Percentiles rank a stretch among this genome's conserved stretches.
Evolutionary conservation across 1,284 basidiomycete species (phyloP).

Genomic region (Papiliotrema nemorosa): DNA sequence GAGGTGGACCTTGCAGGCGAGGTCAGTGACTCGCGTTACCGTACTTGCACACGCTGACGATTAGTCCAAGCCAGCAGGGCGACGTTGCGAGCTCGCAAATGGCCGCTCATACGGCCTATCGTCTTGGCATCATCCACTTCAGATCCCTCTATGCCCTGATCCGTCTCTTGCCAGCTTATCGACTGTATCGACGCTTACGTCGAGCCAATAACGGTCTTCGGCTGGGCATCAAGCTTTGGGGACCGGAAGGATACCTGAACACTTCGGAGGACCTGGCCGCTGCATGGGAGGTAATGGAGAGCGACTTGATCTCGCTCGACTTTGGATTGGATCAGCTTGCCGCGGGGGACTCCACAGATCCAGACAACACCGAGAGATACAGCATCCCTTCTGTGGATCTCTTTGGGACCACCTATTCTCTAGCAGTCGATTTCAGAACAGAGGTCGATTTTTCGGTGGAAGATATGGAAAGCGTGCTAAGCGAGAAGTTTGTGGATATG

Average conservation of each 20-base stretch:
- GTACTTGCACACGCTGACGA: background rate
- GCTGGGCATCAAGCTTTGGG: conserved; percentile 48
- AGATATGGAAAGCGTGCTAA: conserved; percentile 44
- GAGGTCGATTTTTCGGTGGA: conserved; percentile 44
- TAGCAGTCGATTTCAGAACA: conserved; percentile 34
- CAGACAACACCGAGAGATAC: conserved; percentile 21
- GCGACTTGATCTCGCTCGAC: conserved; percentile 38
- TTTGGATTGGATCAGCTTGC: conserved; percentile 30
- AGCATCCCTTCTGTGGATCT: conserved; percentile 36
- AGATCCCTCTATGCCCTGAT: conserved; percentile 41
- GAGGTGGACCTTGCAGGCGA: conserved; percentile 43
- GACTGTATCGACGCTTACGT: conserved; percentile 36
- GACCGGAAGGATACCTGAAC: conserved; percentile 37
- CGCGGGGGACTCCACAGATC: conserved; percentile 9
- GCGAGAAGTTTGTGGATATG: conserved; percentile 45
- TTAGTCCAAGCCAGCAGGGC: background rate
- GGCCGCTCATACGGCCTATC: conserved; percentile 37
- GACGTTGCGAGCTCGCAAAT: conserved; percentile 24
- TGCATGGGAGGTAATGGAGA: conserved; percentile 47
- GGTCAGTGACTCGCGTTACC: conserved; percentile 20
- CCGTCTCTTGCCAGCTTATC: conserved; percentile 42
- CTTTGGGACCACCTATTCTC: conserved; percentile 37
- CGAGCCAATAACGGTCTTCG: conserved; percentile 40
- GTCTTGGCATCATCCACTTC: conserved; percentile 46
- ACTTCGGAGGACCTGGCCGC: conserved; percentile 26